phyloP scores from a whole-genome alignment of 345 rosid genomes.

The Eucalyptus brandiana region DNA sequence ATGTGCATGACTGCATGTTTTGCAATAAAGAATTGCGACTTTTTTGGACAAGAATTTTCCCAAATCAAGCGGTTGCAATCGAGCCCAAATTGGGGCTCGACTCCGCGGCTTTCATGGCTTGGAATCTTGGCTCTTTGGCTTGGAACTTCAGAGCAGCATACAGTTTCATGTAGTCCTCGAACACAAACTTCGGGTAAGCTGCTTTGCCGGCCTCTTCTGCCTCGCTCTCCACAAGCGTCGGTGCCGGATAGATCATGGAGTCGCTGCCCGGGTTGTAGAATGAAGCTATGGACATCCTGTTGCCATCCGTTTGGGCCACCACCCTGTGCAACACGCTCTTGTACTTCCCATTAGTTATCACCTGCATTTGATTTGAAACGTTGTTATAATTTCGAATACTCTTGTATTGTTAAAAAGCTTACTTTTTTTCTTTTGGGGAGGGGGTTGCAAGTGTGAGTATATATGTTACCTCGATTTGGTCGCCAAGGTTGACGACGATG shows the following conservation, averaged over 20 bases:
- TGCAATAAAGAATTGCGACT: background rate
- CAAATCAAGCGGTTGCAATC: slow-evolving; percentile 9
- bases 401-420: background rate
- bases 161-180: slow-evolving; percentile 87
- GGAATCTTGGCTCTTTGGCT: slow-evolving; percentile 91
- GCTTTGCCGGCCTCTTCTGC: slow-evolving; percentile 10
- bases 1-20: background rate
- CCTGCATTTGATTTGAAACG: slow-evolving; percentile 10
- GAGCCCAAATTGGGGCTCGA: slow-evolving; percentile 7
- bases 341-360: slow-evolving; percentile 88
- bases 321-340: slow-evolving; percentile 88
- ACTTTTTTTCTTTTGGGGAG: background rate
- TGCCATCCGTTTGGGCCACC: slow-evolving; percentile 63
- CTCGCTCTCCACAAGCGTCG: slow-evolving; percentile 46
- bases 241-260: slow-evolving; percentile 77
- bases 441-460: background rate
- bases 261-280: slow-evolving; percentile 92
- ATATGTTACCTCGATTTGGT: slow-evolving; percentile 68
- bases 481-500: slow-evolving; percentile 88
- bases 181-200: slow-evolving; percentile 69
- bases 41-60: background rate
- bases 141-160: slow-evolving; percentile 70
- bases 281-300: slow-evolving; percentile 85
- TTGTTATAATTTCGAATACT: too few species aligned
- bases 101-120: slow-evolving; percentile 64